Evolutionary conservation across 2,329 filamentous ascomycete genomes (phyloP).

Genomic region (Cordyceps cicadae): DNA sequence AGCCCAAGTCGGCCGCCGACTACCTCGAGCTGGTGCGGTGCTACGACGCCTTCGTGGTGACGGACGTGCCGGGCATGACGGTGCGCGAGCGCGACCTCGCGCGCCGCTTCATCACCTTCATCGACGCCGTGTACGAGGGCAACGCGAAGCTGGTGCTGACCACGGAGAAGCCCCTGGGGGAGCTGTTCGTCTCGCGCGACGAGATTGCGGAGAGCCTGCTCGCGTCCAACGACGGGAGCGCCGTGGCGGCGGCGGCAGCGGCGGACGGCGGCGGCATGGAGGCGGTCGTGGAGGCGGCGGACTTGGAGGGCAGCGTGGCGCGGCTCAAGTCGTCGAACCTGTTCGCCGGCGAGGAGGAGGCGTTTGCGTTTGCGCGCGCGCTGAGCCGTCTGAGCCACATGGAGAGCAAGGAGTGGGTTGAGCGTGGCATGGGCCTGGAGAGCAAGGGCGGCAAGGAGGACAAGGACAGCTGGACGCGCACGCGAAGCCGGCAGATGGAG

Average conservation of each 20-base stretch:
- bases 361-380: conserved; percentile 90
- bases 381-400: conserved; percentile 81
- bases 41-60: conserved; percentile 89
- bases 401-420: conserved; percentile 92
- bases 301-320: conserved; percentile 75
- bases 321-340: conserved; percentile 78
- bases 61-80: conserved; percentile 87
- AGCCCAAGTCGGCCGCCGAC: conserved; percentile 85
- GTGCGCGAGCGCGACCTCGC: conserved; percentile 79
- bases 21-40: conserved; percentile 85
- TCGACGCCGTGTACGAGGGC: conserved; percentile 89
- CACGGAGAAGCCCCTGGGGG: conserved; percentile 71
- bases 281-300: conserved; percentile 71
- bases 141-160: conserved; percentile 94
- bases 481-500: conserved; percentile 59
- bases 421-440: conserved; percentile 65
- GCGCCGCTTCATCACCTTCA: conserved; percentile 90
- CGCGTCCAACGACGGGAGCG: conserved; percentile 31
- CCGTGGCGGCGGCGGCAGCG: not conserved
- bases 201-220: conserved; percentile 56
- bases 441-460: conserved; percentile 56
- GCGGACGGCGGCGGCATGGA: conserved; percentile 39
- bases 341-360: conserved; percentile 91
- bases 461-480: conserved; percentile 56
- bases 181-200: conserved; percentile 72